phyloP scores from a whole-genome alignment of 352 stramenopile genomes.

The Phytophthora citrophthora region DNA sequence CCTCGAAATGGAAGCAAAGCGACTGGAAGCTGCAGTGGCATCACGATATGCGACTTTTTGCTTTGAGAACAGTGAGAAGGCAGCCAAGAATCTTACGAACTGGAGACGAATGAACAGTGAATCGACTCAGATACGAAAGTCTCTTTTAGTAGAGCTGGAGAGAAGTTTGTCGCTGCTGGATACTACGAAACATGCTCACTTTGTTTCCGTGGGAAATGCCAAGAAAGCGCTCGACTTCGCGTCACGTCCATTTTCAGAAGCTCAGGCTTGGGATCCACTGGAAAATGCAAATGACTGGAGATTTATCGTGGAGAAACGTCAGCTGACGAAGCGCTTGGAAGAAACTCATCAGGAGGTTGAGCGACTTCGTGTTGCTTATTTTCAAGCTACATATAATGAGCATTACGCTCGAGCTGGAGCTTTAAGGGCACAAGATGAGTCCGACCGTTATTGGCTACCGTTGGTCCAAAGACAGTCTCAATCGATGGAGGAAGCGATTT shows the following conservation, averaged over 20 bases:
- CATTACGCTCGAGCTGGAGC: slow-evolving; percentile 46
- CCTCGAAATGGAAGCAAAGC: slow-evolving; percentile 22
- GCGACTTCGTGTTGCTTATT: slow-evolving; percentile 53
- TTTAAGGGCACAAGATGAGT: slow-evolving; percentile 36
- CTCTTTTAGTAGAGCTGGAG: slow-evolving; percentile 30
- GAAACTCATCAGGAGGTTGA: slow-evolving; percentile 46
- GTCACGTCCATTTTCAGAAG: slow-evolving; percentile 57
- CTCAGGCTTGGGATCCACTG: slow-evolving; percentile 78
- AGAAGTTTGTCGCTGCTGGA: slow-evolving; percentile 29
- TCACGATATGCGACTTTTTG: slow-evolving; percentile 33
- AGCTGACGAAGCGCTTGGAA: slow-evolving; percentile 49
- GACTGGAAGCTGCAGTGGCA: slow-evolving; percentile 14
- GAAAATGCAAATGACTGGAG: slow-evolving; percentile 86
- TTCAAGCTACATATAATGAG: slow-evolving; percentile 71
- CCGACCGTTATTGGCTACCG: slow-evolving; percentile 41
- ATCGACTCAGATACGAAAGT: slow-evolving; percentile 46
- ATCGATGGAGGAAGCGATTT: slow-evolving; percentile 33
- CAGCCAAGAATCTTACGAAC: slow-evolving; percentile 35
- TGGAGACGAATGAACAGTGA: slow-evolving; percentile 51
- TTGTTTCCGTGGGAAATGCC: slow-evolving; percentile 39
- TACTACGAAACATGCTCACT: slow-evolving; percentile 26
- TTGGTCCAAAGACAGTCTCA: slow-evolving; percentile 23
- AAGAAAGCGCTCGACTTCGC: slow-evolving; percentile 60
- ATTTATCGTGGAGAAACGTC: slow-evolving; percentile 68
- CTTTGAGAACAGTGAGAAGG: slow-evolving; percentile 19